Conservation (phyloP, 352 stramenopile species). For the Globisporangium perplexum region DNA sequence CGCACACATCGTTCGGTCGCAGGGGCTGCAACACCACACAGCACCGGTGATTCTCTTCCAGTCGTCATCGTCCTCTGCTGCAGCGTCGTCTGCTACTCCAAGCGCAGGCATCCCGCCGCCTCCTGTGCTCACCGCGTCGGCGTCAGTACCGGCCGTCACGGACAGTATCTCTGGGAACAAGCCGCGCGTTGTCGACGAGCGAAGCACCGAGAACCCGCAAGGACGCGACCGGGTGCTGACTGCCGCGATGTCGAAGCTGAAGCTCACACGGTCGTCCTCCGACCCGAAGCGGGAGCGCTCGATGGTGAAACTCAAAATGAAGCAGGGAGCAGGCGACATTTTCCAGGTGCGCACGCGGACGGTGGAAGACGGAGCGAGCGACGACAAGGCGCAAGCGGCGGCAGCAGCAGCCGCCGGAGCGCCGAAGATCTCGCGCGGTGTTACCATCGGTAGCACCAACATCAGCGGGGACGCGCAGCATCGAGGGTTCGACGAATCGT, state of each 20-base stretch:
- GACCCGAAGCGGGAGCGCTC: constrained; percentile 70
- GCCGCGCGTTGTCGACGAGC: constrained; percentile 16
- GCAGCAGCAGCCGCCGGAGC: constrained; percentile 11
- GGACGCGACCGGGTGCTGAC: constrained; percentile 24
- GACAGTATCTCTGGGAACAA: constrained; percentile 15
- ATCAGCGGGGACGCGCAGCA: not conserved
- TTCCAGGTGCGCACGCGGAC: constrained; percentile 38
- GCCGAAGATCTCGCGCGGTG: constrained; percentile 56
- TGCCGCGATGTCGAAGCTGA: constrained; percentile 56
- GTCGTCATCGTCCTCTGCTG: not conserved
- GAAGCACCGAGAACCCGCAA: constrained; percentile 11
- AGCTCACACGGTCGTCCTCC: constrained; percentile 63
- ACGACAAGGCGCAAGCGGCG: not conserved
- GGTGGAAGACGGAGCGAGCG: constrained; percentile 2
- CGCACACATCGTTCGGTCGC: constrained; percentile 46
- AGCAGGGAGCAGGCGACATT: constrained; percentile 44
- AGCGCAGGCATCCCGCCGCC: constrained; percentile 11
- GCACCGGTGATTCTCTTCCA: constrained; percentile 9
- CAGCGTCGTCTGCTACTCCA: not conserved
- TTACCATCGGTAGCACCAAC: constrained; percentile 53
- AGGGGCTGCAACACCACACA: constrained; percentile 26
- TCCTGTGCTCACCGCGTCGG: constrained; percentile 19
- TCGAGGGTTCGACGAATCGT: constrained; percentile 37
- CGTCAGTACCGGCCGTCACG: constrained; percentile 25
- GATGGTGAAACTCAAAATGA: constrained; percentile 55